Conservation (phyloP, 1,284 basidiomycete species). For the Sanghuangporus baumii region DNA sequence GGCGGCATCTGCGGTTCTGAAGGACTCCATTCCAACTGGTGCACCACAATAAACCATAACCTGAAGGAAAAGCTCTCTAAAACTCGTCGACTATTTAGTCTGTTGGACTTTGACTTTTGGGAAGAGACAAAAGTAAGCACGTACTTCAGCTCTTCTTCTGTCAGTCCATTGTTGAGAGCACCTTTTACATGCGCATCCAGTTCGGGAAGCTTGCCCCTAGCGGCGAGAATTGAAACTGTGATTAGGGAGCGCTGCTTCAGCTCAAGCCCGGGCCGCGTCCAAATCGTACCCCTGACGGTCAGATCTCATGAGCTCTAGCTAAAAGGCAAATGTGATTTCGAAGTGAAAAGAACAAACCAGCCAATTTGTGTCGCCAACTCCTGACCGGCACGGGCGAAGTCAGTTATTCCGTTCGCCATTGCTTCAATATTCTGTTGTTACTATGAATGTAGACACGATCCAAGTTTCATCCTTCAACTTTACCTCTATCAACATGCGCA, state of each 20-base stretch:
- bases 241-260: constrained; percentile 16
- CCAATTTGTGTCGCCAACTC: constrained; percentile 14
- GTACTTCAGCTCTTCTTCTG: constrained; percentile 16
- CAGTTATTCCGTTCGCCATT: constrained; percentile 4
- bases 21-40: constrained; percentile 15
- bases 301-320: neutral
- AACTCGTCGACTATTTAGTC: neutral
- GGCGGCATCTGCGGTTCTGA: constrained; percentile 16
- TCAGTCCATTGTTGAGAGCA: constrained; percentile 15
- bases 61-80: constrained; percentile 13
- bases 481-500: constrained; percentile 15
- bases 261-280: constrained; percentile 13
- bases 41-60: constrained; percentile 16
- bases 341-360: constrained; percentile 3
- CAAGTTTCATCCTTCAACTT: neutral
- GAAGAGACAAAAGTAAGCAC: neutral
- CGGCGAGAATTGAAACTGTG: constrained; percentile 8
- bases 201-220: constrained; percentile 14
- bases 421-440: neutral
- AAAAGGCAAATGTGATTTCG: neutral
- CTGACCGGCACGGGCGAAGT: constrained; percentile 16
- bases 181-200: constrained; percentile 15
- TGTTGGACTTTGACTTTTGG: neutral
- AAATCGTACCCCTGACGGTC: constrained; percentile 14
- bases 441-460: too few species aligned